Evolutionary conservation across 306 rosid genomes (phyloP).

Genomic region (Castanea sativa): DNA sequence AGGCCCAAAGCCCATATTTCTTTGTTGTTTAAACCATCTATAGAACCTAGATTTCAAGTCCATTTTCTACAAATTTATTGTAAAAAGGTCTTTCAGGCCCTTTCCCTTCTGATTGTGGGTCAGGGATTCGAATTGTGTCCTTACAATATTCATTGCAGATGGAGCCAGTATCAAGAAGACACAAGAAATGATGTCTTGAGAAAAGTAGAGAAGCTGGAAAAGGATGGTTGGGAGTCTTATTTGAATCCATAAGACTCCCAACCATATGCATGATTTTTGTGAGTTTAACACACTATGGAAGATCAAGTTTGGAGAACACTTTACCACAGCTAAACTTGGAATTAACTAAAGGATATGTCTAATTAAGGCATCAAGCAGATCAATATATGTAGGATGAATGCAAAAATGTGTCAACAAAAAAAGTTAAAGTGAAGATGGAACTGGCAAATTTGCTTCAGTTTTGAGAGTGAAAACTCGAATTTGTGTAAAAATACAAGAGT

Average conservation of each 20-base stretch:
- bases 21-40: no score
- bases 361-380: not conserved
- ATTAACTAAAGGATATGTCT: not conserved
- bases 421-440: not conserved
- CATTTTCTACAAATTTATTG: no score
- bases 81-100: no score
- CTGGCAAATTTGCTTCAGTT: not conserved
- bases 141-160: conserved; percentile 58
- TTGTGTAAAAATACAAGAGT: no score
- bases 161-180: conserved; percentile 73
- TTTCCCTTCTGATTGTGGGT: no score
- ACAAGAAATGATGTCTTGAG: conserved; percentile 50
- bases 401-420: not conserved
- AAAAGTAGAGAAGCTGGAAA: conserved; percentile 63
- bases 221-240: conserved; percentile 69
- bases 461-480: not conserved
- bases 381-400: not conserved
- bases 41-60: no score
- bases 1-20: no score
- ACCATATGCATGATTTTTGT: not conserved
- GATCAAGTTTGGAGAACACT: not conserved
- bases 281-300: not conserved
- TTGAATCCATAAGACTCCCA: conserved; percentile 25
- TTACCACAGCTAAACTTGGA: not conserved
- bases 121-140: no score